These are phyloP conservation scores for Odontarrhena argentea DNA, from an alignment of 345 rosid species.

Conservation along the genomic window DNA sequence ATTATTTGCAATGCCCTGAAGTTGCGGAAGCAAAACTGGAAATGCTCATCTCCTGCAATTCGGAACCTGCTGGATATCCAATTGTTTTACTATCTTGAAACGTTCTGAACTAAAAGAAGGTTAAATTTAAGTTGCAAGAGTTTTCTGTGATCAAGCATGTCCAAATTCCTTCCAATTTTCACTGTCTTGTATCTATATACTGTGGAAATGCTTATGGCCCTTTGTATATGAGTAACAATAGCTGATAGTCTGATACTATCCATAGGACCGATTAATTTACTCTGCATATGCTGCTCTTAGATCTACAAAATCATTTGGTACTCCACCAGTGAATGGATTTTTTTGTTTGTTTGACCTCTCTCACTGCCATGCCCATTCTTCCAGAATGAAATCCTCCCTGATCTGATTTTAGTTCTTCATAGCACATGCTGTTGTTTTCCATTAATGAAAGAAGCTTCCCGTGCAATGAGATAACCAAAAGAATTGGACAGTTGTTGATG, in stretches of 20 bases:
- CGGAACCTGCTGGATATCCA: not conserved
- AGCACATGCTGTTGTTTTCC: not conserved
- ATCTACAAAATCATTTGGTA: not conserved
- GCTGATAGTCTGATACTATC: no score
- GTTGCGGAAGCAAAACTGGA: not conserved
- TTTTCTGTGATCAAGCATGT: not conserved
- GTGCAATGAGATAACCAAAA: constrained; percentile 1
- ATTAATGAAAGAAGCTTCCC: constrained; percentile 11
- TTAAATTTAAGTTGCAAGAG: not conserved
- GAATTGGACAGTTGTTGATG: not conserved
- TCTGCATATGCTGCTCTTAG: not conserved
- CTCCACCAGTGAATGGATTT: not conserved
- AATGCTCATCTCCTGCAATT: not conserved
- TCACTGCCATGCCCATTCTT: not conserved
- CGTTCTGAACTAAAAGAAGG: not conserved
- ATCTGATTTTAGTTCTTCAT: constrained; percentile 1
- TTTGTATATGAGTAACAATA: no score
- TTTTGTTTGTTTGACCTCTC: not conserved
- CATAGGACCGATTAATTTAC: no score
- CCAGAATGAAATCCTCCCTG: not conserved
- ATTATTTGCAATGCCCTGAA: no score
- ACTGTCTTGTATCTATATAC: no score
- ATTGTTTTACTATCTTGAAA: not conserved
- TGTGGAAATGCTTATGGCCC: no score
- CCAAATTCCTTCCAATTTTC: no score